phyloP scores from a whole-genome alignment of 2,329 filamentous ascomycete species.

The Colletotrichum simmondsii region DNA sequence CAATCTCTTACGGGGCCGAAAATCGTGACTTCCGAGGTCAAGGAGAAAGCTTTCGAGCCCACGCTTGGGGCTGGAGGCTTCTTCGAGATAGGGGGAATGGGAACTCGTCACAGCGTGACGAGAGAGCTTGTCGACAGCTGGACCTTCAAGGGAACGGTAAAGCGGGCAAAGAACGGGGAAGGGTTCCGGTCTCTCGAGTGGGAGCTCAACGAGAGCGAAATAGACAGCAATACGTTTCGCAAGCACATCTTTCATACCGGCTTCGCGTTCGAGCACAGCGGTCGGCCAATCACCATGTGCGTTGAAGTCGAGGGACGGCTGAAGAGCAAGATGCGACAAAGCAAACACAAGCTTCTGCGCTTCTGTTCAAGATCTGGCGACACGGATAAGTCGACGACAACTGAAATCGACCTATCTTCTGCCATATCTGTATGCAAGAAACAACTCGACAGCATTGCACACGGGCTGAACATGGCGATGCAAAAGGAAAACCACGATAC shows the following conservation, averaged over 20 bases:
- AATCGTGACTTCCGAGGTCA: fast-evolving
- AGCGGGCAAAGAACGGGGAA: fast-evolving
- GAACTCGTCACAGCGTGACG: not conserved
- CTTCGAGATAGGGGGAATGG: not conserved
- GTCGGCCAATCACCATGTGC: not conserved
- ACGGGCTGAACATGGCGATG: not conserved
- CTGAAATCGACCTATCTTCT: not conserved
- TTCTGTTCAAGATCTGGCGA: fast-evolving
- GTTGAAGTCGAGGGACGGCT: not conserved
- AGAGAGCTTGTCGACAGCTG: not conserved
- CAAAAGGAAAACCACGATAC: not conserved
- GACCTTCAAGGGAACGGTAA: not conserved
- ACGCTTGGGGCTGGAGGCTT: not conserved
- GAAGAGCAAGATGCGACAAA: fast-evolving
- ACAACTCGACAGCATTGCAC: not conserved
- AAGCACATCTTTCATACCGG: not conserved
- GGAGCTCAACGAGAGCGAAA: not conserved
- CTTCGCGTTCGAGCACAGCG: not conserved
- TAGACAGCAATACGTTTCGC: fast-evolving
- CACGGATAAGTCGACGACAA: not conserved
- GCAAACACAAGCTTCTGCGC: fast-evolving
- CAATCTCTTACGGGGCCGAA: fast-evolving
- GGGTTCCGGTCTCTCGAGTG: not conserved
- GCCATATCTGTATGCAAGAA: not conserved
- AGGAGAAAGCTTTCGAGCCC: not conserved